Base-by-base conservation (phyloP, 2,329 filamentous ascomycete species). In the Apiospora marii region DNA sequence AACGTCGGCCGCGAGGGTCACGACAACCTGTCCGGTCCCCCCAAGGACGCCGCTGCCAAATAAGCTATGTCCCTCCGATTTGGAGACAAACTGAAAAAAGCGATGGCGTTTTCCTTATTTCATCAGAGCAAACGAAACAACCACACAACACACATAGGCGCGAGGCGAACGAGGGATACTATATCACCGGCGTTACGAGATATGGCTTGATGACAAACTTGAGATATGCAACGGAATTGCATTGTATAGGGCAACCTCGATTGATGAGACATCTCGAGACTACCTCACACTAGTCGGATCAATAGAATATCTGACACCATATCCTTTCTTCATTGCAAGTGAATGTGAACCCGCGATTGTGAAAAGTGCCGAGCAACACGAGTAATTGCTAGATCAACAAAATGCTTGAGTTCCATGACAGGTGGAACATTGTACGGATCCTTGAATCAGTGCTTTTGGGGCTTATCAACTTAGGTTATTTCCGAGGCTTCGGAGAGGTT, bases 1-100 rank as follows among this genome's bases (percentile, higher is more conserved):
- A 82, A 84, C 49, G 87, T 93, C 72, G 92, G 92, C 16, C 87
- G 92, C 64, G 86, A 93, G 81, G 91, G 85, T 71, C 85, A 90
- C 78, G 91, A 93, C 46, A 84, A 84, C 49, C 81, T 92, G 14
- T 81, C 84, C 13, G 85, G 85, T 2, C 82, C 89, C 30, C 90
- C 91, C 24, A 88, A 88, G 79, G 91, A 93, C 81, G 90, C 90
- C 67, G 84, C 85, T n/a, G 81, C 85, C 14, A 49, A 49, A 49
- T 69, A 69, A 69, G 43, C 22, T 19, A 4, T 12, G 37, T 14
- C n/a, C 22, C 13, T 24, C 14, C 19, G 30, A n/a, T n/a, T 67
- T 5, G 44, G 6, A 61, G 30, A 30, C 51, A 22, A n/a, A 14
- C n/a, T n/a, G n/a, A n/a, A 68, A n/a, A 6, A n/a, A 41, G 41